Base-by-base conservation (phyloP, 768 basidiomycete genomes). In the Suillus placidus region DNA sequence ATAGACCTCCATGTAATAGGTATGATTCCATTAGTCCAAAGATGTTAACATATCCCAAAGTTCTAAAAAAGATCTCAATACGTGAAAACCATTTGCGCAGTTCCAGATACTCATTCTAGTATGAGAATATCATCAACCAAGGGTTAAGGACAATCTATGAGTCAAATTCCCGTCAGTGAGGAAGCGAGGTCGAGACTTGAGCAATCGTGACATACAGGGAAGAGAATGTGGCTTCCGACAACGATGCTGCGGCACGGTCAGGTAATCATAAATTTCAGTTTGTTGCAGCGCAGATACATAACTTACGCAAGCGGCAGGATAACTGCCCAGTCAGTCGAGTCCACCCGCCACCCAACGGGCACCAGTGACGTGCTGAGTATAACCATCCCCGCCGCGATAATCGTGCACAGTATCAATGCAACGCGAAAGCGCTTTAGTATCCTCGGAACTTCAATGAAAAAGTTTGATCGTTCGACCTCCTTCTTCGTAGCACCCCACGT, bases 41-140 rank as follows among this genome's bases (percentile, higher is more conserved):
- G n/a, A 30, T 30, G 58, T 16, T 5, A 35, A 40, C 10, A 9
- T 26, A 23, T 57, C 56, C 35, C 4, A 38, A 23, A 57, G 1
- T 16, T 1, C 14, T 8, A 16, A 40, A 57, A 37, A 47, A 16
- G 2, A 57, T 34, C 35, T 4, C 37, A 7, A 26, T 16, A 8
- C 7, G 37, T 37, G 14, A 1, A 37, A 40, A 38, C 4, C 13
- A 26, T 30, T 14, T 51, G 8, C 18, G 26, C 54, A 34, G 54
- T 35, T 6, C 20, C 20, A 23, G 13, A 13, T 23, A 23, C 34
- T 4, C 35, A 23, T 8, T 37, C 26, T 60, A 75, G 34, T 85
- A 86, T 0, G 88, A 89, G 78, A 94, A 94, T 49, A 93, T 91
- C 90, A 93, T 92, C 62, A 94, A 79, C 90, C 90, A 93, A 1